Evolutionary conservation across 805 yeast species (phyloP).

Genomic region (Cyberlindnera euphorbiiphila): DNA sequence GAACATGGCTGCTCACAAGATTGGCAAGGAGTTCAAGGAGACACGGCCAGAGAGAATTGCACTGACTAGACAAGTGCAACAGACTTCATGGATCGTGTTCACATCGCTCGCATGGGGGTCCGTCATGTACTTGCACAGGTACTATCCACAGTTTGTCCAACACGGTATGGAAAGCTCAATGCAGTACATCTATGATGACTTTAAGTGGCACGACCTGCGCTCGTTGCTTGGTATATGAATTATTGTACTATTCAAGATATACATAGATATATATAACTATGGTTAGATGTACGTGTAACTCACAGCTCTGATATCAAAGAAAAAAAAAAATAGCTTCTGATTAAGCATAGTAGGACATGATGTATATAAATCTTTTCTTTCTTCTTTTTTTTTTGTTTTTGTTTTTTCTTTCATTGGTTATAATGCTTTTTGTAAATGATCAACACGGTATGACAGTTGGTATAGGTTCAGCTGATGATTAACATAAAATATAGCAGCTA

Average conservation of each 20-base stretch:
- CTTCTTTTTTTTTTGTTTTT: neutral
- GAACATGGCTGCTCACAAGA: conserved; percentile 22
- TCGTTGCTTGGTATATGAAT: conserved; percentile 37
- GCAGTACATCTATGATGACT: conserved; percentile 68
- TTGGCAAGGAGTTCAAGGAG: conserved; percentile 14
- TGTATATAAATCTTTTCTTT: no score
- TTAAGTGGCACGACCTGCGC: conserved; percentile 45
- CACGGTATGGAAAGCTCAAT: conserved; percentile 61
- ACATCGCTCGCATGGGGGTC: conserved; percentile 69
- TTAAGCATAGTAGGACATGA: no score
- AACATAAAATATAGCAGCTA: no score
- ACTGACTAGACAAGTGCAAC: conserved; percentile 26
- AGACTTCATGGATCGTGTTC: conserved; percentile 50
- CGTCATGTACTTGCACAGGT: conserved; percentile 66
- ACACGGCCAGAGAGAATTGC: conserved; percentile 7
- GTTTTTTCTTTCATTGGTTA: neutral
- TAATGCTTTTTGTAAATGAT: no score
- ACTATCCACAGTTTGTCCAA: conserved; percentile 60
- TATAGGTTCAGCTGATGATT: no score
- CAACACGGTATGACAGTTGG: no score
- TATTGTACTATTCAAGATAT: neutral
- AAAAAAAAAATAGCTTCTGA: neutral
- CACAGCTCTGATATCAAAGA: no score
- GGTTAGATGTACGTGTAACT: no score
- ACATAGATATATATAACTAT: no score